A percentile compares a stretch with the other conserved stretches of the same genome.
phyloP scores from a whole-genome alignment of 2,329 filamentous ascomycete species.

The Penicillium sp. region DNA sequence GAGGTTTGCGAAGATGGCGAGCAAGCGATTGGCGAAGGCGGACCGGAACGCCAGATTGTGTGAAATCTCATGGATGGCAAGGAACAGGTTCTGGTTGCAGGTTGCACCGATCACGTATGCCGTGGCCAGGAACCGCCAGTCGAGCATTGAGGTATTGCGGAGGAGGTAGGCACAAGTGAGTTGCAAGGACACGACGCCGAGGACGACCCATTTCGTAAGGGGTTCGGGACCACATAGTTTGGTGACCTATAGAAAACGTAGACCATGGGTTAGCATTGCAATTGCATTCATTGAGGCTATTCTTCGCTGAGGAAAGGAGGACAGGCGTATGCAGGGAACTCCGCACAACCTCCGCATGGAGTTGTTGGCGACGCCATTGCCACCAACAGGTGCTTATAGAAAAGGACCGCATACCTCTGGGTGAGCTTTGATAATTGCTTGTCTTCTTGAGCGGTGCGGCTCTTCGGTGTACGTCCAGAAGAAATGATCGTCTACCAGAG shows the following conservation, averaged over 20 bases:
- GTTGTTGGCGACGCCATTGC: not conserved
- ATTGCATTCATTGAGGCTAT: conserved; percentile 6
- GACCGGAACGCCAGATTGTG: conserved; percentile 94
- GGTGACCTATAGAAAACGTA: conserved; percentile 63
- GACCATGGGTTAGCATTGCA: conserved; percentile 15
- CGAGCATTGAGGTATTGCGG: conserved; percentile 73
- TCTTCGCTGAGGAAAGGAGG: conserved; percentile 3
- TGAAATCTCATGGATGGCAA: conserved; percentile 97
- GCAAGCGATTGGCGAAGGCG: conserved; percentile 72
- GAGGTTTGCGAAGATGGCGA: conserved; percentile 91
- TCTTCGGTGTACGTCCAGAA: conserved; percentile 99
- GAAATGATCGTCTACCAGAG: conserved; percentile 61
- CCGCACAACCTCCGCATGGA: conserved; percentile 6
- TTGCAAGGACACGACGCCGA: conserved; percentile 79
- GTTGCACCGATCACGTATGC: conserved; percentile 93
- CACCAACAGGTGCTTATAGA: not conserved
- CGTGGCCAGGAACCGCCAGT: conserved; percentile 78
- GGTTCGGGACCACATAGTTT: conserved; percentile 97
- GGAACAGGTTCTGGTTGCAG: conserved; percentile 96
- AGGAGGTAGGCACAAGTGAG: conserved; percentile 74
- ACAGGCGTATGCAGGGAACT: conserved; percentile 1
- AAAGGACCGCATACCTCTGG: conserved; percentile 66
- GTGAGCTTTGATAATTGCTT: conserved; percentile 97
- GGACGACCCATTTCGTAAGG: conserved; percentile 89
- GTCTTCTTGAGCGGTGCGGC: conserved; percentile 83